Base-by-base conservation (phyloP, 495 filamentous ascomycete species). In the Acidiella bohemica region DNA sequence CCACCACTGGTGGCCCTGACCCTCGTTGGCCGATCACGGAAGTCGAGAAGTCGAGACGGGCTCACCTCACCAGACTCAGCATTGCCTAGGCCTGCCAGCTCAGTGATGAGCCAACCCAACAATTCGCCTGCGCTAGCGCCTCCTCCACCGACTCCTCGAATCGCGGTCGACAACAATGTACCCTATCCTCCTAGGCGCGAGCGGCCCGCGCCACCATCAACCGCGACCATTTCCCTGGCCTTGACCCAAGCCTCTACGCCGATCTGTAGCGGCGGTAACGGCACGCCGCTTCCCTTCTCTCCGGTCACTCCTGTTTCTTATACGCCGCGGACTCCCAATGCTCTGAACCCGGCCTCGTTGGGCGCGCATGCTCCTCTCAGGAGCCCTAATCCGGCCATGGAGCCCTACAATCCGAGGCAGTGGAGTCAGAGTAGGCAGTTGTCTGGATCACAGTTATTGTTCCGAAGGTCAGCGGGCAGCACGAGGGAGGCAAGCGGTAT, bases 341-440 rank as follows among this genome's bases (percentile, higher is more conserved):
- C 27, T 13, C 19, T 49, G 14, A 27, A 21, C 13, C 40, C 41
- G 14, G 5, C n/a, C 19, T 26, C 20, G 2, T n/a, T n/a, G n/a
- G n/a, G n/a, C 25, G 19, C 10, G 9, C 44, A 25, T 13, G 6
- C 11, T 29, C 31, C n/a, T 28, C 13, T 29, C 16, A 44, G 39
- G 32, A 43, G 9, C 10, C 32, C 41, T 14, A 43, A 21, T 4
- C 27, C 19, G 3, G 18, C 28, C 16, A 52, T 52, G 39, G 39
- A 52, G 19, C 48, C 55, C 11, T 64, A 64, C 50, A 61, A 64
- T 46, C 60, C 60, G 9, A 49, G 55, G 38, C 56, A 62, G 51
- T 64, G 61, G 61, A 51, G 54, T 28, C 51, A 55, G 39, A 46
- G 48, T 2, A 29, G 42, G 42, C 55, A 36, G 20, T 32, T 36